These are phyloP conservation scores for Russula lepida DNA, from an alignment of 768 basidiomycete genomes.

Conservation along the genomic window DNA sequence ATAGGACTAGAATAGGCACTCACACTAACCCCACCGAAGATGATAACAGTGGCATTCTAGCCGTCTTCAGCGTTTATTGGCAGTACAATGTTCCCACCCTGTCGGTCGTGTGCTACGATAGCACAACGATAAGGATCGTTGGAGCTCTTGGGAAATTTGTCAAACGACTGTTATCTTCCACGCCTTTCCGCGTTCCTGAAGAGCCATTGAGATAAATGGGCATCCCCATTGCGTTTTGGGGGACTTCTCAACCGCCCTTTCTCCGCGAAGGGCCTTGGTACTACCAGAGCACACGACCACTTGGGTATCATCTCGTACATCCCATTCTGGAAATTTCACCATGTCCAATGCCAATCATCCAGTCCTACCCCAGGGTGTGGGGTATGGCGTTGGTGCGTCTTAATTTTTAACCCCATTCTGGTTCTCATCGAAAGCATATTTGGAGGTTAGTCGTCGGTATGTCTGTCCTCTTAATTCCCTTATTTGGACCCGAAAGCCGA, in stretches of 20 bases:
- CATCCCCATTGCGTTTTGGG: background rate
- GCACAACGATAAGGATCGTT: conserved; percentile 1
- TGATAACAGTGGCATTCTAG: background rate
- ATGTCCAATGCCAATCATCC: conserved; percentile 26
- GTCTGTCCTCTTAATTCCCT: conserved; percentile 4
- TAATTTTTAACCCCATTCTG: background rate
- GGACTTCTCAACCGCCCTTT: background rate
- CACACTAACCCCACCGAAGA: background rate
- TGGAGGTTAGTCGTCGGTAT: conserved; percentile 42
- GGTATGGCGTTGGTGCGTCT: conserved; percentile 66
- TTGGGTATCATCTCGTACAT: background rate
- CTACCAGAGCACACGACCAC: background rate
- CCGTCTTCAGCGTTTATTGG: background rate
- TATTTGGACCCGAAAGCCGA: background rate
- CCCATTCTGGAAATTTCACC: background rate
- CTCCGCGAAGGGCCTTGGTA: background rate
- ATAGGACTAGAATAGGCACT: background rate
- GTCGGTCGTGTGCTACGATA: background rate
- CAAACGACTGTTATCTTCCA: background rate
- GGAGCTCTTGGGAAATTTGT: background rate
- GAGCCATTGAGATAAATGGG: conserved; percentile 2
- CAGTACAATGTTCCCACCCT: background rate
- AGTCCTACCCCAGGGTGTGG: conserved; percentile 70
- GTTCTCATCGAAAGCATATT: conserved; percentile 1
- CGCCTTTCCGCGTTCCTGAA: background rate